Evolutionary conservation across 805 yeast species (phyloP), one percentile per base, ranked within the genome.

Genomic region (Candida tallmaniae): DNA sequence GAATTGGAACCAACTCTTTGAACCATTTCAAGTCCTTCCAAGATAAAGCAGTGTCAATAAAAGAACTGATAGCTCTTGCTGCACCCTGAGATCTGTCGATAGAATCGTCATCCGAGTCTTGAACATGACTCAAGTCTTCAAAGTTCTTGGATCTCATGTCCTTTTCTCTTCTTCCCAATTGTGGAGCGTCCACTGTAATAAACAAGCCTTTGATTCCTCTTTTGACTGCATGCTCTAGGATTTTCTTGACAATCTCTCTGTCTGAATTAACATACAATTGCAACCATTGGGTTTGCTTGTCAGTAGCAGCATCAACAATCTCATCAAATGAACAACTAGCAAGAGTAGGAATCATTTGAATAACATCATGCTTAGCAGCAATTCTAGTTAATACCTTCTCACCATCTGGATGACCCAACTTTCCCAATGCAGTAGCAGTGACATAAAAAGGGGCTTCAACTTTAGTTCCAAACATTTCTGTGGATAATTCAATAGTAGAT

Each of bases 131-230:
- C 10, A 56, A 44, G 25, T 65, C 70, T 24, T 64, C 74, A 13
- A 64, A 58, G 41, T 73, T 73, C 52, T 83, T 82, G 36, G 77
- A 59, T 42, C 86, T 74, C 76, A 76, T 74, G 51, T 87, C 96
- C 58, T 86, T 88, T 58, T 89, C 97, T 47, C 97, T 76, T 43
- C 93, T 76, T 10, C 97, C 97, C 27, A 88, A 68, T 41, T 83
- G 82, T 5, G 96, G 96, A 0, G 96, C 95, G 65, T 88, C 96
- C 6, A 86, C 95, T 0, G 97, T 88, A 44, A 88, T 76, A 52
- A 87, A 87, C 22, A 88, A 65, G 3, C 93, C 96, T 48, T 80
- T 80, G 56, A 84, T 71, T 1, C 95, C 94, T 35, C 83, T 63
- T 32, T 62, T 51, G 54, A 83, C 89, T 11, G 87, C 93, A 47